Conservation (phyloP, 225 moss, liverwort and hornwort genomes). For the Pseudisothecium myosuroides region DNA sequence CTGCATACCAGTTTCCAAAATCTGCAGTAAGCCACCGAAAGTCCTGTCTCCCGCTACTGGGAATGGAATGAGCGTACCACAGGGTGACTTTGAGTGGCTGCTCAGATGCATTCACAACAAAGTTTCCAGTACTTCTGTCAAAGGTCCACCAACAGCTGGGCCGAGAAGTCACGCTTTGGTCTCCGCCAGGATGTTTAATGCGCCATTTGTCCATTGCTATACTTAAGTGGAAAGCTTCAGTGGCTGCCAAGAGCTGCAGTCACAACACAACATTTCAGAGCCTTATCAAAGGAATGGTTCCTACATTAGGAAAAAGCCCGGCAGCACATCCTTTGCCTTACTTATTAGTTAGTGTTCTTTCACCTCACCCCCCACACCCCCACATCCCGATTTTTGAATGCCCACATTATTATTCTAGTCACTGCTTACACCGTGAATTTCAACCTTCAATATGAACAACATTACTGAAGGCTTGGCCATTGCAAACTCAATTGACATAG, state of each 20-base stretch:
- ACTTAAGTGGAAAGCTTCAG: conserved; percentile 80
- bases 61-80: conserved; percentile 64
- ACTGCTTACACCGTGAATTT: not conserved
- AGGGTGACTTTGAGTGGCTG: conserved; percentile 44
- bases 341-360: not conserved
- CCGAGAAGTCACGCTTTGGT: conserved; percentile 3
- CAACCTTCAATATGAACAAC: not conserved
- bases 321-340: not conserved
- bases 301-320: not conserved
- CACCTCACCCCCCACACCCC: no score
- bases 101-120: conserved; percentile 53
- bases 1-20: conserved; percentile 66
- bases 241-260: conserved; percentile 69
- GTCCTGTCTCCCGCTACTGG: conserved; percentile 51
- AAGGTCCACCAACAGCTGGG: conserved; percentile 70
- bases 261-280: not conserved
- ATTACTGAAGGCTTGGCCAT: not conserved
- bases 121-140: conserved; percentile 49
- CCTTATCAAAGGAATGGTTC: not conserved
- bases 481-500: not conserved
- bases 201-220: conserved; percentile 28
- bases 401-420: not conserved
- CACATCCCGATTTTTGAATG: not conserved
- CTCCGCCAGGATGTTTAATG: conserved; percentile 8
- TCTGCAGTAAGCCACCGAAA: conserved; percentile 77